A percentile compares a stretch with the other conserved stretches of the same genome.
These are phyloP conservation scores for Fusarium duplospermum DNA, from an alignment of 2,329 filamentous ascomycete species.

Conservation along the genomic window DNA sequence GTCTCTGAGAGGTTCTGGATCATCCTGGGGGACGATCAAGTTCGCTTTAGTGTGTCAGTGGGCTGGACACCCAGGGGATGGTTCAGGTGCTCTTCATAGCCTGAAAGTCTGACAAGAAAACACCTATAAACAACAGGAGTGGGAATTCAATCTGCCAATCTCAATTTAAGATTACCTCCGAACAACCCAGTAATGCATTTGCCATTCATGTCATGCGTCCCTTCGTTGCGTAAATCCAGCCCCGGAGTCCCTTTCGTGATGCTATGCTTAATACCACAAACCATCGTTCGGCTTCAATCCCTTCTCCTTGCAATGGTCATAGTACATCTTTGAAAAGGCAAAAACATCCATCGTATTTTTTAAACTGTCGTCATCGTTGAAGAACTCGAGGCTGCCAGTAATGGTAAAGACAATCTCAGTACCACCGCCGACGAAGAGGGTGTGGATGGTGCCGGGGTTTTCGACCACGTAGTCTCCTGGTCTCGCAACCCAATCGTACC, in stretches of 20 bases:
- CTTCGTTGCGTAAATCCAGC: not conserved
- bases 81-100: not conserved
- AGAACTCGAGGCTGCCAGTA: conserved; percentile 41
- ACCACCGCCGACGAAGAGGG: conserved; percentile 36
- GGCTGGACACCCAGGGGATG: not conserved
- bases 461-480: conserved; percentile 42
- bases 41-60: not conserved
- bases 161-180: not conserved
- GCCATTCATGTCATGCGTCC: not conserved
- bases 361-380: conserved; percentile 41
- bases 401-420: conserved; percentile 42
- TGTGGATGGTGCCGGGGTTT: conserved; percentile 41
- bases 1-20: not conserved
- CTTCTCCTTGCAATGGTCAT: conserved; percentile 29
- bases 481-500: conserved; percentile 41
- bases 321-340: conserved; percentile 37
- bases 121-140: not conserved
- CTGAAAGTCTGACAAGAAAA: not conserved
- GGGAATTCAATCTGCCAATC: not conserved
- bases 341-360: conserved; percentile 39
- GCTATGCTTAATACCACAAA: conserved; percentile 17
- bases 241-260: not conserved
- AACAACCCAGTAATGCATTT: not conserved
- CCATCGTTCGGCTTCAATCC: conserved; percentile 30
- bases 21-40: not conserved